Percentiles rank a stretch among this genome's conserved stretches.
Evolutionary conservation across 345 rosid genomes (phyloP).

Genomic region (Populus davidiana): DNA sequence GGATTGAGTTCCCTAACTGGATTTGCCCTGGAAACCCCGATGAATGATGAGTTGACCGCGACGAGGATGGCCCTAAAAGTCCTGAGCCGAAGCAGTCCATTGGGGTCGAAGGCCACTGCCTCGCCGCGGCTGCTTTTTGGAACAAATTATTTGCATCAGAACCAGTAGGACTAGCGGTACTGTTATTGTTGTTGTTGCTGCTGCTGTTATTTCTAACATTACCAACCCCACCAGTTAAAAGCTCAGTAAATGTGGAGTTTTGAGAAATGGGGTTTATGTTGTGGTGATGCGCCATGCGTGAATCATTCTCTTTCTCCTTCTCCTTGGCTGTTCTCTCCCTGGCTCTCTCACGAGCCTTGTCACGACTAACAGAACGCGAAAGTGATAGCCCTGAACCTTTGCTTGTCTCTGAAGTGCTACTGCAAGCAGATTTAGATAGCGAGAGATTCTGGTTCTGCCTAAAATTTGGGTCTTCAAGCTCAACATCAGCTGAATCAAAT

Average conservation of each 20-base stretch:
- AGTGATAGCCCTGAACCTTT: conserved; percentile 82
- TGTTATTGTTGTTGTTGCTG: background rate
- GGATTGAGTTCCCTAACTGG: conserved; percentile 41
- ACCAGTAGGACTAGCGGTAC: conserved; percentile 33
- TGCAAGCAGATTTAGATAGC: conserved; percentile 83
- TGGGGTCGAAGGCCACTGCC: conserved; percentile 55
- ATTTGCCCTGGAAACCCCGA: conserved; percentile 48
- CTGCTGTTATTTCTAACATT: conserved; percentile 8
- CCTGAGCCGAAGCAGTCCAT: conserved; percentile 67
- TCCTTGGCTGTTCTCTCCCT: conserved; percentile 83
- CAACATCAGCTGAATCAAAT: conserved; percentile 56
- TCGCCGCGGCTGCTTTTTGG: conserved; percentile 34
- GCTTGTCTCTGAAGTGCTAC: conserved; percentile 93
- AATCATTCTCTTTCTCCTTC: conserved; percentile 49
- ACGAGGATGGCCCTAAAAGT: conserved; percentile 44
- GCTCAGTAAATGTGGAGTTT: conserved; percentile 72
- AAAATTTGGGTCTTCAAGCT: conserved; percentile 39
- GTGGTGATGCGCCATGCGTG: conserved; percentile 21
- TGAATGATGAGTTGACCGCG: conserved; percentile 30
- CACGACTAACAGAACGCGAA: conserved; percentile 68
- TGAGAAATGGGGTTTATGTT: conserved; percentile 43
- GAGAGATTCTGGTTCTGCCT: conserved; percentile 56
- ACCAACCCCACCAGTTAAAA: conserved; percentile 64
- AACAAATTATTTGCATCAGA: conserved; percentile 39
- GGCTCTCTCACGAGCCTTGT: conserved; percentile 73